Evolutionary conservation across 495 filamentous ascomycete species (phyloP), one percentile per base, ranked within the genome.

Genomic region (Entonaema liquescens): DNA sequence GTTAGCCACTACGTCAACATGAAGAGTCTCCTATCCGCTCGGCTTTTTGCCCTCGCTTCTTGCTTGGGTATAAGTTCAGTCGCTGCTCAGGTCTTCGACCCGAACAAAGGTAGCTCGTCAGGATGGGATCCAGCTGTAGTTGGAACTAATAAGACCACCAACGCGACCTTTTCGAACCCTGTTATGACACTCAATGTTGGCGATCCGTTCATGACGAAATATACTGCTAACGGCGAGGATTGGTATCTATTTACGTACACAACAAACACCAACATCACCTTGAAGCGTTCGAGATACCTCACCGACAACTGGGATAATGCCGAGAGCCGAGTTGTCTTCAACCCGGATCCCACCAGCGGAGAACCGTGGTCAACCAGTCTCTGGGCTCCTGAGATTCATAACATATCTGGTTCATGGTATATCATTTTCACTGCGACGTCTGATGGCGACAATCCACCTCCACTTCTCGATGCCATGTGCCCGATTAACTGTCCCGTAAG

Each of bases 361-460:
- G 68, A 75, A 31, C 78, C 79, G 19, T 83, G 81, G 76, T 80
- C 80, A 13, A 82, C 77, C n/a, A 78, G 82, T 53, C 50, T 84
- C 1, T 85, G 83, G 84, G 82, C 83, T 19, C 83, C 83, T 12
- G 84, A 86, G 66, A 74, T 86, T 9, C 83, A 86, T 64, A 73
- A 78, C 15, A 78, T 86, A 13, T 71, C 75, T 29, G 77, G 74
- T 19, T 77, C 61, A 12, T 86, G 84, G 84, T 85, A 86, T 65
- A 77, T 84, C 63, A 85, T 86, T 56, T 86, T 85, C 71, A 84
- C 79, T 50, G 84, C 84, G 3, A 81, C 83, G 23, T 80, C 83
- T 4, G 77, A 81, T 44, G 67, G 70, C 3, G 75, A 77, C 12
- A 72, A 70, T 21, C 75, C 75, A 62, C 57, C 70, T 26, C 74